Evolutionary conservation across 2,329 filamentous ascomycete genomes (phyloP), one percentile per base, ranked within the genome.

Genomic region (Aspergillus sp.): DNA sequence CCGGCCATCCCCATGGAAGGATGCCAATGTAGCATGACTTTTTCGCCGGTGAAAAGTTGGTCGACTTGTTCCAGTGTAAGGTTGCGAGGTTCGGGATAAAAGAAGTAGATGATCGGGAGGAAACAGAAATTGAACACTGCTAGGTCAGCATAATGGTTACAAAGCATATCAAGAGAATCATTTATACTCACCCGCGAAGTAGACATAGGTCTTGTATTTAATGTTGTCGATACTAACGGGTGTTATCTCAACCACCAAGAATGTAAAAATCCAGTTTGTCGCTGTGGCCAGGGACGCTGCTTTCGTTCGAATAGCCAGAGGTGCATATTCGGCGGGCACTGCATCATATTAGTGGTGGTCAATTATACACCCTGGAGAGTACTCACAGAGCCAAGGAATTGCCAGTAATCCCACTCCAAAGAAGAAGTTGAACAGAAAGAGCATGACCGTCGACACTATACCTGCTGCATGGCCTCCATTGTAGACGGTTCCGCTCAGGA

Each of bases 381-480:
- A 54, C 55, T 32, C 56, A 60, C 57, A 49, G 11, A 62, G 51
- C 62, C 71, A 75, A 9, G 69, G 69, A 10, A 73, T 67, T 4
- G 71, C 74, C 33, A 74, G 56, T 33, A 67, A 51, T 6, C 72
- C 72, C 28, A 76, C 70, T 11, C 67, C 74, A 47, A 78, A 78
- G 62, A 75, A 76, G 35, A 77, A 67, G 51, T 77, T 77, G 60
- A 76, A 78, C 6, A 78, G 50, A 57, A 78, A 78, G 58, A 79
- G 74, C 69, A 75, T 73, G 4, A 72, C 60, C 1, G 65, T 66
- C 0, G 71, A 70, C 7, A 71, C 70, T 42, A 69, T 67, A 45
- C 66, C 71, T 2, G 66, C 61, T 3, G 63, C 48, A 10, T 60
- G 58, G n/a, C 60, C 52, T 7, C 65, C 68, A 34, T 67, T 57